Percentiles rank a stretch among this genome's conserved stretches.
Conservation (phyloP, 1,284 basidiomycete species). For the Ganoderma leucocontextum region DNA sequence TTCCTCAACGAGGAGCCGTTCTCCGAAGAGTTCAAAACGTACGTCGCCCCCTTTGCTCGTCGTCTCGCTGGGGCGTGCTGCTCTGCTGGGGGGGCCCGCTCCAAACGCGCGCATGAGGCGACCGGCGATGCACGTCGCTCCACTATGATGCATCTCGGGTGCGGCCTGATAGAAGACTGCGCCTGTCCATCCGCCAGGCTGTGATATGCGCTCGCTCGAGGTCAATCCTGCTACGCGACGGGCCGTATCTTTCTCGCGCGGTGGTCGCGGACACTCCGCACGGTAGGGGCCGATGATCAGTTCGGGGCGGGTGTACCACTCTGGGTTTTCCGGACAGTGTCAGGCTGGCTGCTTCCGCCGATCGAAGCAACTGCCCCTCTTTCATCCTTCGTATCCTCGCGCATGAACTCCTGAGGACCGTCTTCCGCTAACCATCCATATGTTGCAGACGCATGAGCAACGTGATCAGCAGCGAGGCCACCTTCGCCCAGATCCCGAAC, state of each 20-base stretch:
- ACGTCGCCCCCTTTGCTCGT: constrained; percentile 17
- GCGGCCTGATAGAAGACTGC: neutral
- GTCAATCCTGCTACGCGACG: neutral
- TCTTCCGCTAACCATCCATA: neutral
- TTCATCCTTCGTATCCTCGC: neutral
- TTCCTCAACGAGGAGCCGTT: constrained; percentile 81
- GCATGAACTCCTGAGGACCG: neutral
- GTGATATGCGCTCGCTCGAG: neutral
- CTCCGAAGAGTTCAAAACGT: constrained; percentile 75
- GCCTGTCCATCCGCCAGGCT: neutral
- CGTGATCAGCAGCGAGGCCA: constrained; percentile 47
- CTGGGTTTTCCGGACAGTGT: neutral
- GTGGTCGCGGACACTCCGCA: neutral
- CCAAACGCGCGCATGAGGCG: neutral
- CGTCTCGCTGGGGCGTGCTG: neutral
- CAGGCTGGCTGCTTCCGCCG: neutral
- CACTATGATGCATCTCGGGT: neutral
- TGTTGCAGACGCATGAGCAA: constrained; percentile 50
- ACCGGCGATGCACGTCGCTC: neutral
- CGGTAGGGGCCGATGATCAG: neutral
- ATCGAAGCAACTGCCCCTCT: neutral
- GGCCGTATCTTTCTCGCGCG: neutral
- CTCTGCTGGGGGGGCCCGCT: neutral
- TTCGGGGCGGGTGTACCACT: neutral
- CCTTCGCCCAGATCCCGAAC: constrained; percentile 57